phyloP scores from a whole-genome alignment of 768 basidiomycete genomes.

The Panellus pusillus region DNA sequence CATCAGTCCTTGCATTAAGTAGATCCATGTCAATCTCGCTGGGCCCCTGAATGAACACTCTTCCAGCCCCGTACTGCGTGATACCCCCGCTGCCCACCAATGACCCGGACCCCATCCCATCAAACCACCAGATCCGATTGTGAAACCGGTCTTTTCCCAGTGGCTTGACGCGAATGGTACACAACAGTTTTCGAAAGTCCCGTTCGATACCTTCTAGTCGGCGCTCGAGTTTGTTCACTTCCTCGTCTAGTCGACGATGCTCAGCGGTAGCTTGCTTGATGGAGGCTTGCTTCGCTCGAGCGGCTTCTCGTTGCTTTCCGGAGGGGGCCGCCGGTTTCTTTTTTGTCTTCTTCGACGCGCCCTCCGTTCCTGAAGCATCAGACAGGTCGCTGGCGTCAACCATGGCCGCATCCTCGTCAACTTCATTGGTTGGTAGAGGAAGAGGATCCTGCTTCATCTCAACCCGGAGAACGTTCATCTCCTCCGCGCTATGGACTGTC shows the following conservation, averaged over 20 bases:
- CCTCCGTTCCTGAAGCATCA: conserved; percentile 64
- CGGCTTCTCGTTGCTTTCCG: conserved; percentile 80
- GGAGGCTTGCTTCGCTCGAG: conserved; percentile 74
- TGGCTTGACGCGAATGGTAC: conserved; percentile 83
- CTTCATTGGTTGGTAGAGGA: conserved; percentile 31
- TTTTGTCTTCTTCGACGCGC: conserved; percentile 58
- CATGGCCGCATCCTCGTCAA: conserved; percentile 58
- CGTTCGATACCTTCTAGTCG: conserved; percentile 86
- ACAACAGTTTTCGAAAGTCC: conserved; percentile 88
- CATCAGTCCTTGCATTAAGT: conserved; percentile 57
- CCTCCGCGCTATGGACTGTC: conserved; percentile 55
- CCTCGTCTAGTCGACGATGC: conserved; percentile 83
- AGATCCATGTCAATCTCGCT: conserved; percentile 77
- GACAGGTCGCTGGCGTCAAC: conserved; percentile 74
- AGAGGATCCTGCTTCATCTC: conserved; percentile 53
- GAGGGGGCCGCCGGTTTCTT: conserved; percentile 60
- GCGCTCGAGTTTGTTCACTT: conserved; percentile 79
- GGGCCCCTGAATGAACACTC: conserved; percentile 92
- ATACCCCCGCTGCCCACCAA: conserved; percentile 77
- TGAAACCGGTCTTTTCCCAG: conserved; percentile 92
- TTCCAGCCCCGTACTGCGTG: conserved; percentile 83
- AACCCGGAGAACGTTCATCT: conserved; percentile 64
- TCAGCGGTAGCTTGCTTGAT: conserved; percentile 82
- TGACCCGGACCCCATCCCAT: conserved; percentile 87
- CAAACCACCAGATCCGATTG: conserved; percentile 98